Evolutionary conservation across 1,284 basidiomycete species (phyloP), one percentile per base, ranked within the genome.

Genomic region (Moesziomyces parantarcticus): DNA sequence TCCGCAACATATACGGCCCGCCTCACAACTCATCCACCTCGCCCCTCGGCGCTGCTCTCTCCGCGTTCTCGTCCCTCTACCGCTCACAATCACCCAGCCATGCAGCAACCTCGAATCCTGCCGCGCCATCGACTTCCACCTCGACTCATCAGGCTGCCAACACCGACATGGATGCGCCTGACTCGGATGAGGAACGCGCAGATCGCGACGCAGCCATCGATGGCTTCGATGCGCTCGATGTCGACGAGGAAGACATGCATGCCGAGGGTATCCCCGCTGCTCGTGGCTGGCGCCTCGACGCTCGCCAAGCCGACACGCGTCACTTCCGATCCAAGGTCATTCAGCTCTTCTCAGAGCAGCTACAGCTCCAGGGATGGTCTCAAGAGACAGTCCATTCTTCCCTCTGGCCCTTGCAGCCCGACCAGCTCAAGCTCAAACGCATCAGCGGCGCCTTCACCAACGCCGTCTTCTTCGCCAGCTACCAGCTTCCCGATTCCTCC

Each of bases 231-330:
- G 47, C 61, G 10, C 52, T 75, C 18, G 80, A 82, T 53, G 79
- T 74, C 20, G 75, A 79, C 34, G 81, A 82, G 49, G 80, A 82
- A 20, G 81, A 83, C 52, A 82, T 83, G 80, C 81, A 83, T 26
- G 81, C 81, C n/a, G 68, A 73, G 21, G 81, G 81, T 10, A 68
- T 83, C 4, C 81, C 81, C 2, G 80, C 80, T 1, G 81, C 81
- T 3, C 68, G 80, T 32, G 79, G 79, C 9, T 81, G 72, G 74
- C 53, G 64, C 16, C 65, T 82, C 34, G 76, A 81, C 36, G 71
- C 75, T 20, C 69, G 79, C 45, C 52, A 71, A 41, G 42, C 77
- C 11, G 77, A 81, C 23, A 76, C 75, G 18, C 5, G 21, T 0
- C 58, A 58, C n/a, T 83, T 80, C 49, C 64, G 65, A n/a, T 26